Evolutionary conservation across 1,284 basidiomycete species (phyloP).

Genomic region (Austroboletus niveus): DNA sequence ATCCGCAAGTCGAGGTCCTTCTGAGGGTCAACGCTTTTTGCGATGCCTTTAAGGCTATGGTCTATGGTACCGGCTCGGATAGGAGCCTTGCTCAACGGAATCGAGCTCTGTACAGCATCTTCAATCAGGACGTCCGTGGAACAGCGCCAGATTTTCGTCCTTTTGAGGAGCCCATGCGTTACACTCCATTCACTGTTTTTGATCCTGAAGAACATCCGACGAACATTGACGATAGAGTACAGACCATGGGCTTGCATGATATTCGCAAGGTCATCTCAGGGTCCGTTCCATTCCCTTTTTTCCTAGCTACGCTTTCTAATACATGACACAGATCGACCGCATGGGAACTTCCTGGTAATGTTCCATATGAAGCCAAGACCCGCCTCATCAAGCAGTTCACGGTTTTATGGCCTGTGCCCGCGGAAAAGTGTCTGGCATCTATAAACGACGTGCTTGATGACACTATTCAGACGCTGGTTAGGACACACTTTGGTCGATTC

Average conservation of each 20-base stretch:
- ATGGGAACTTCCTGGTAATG: constrained; percentile 52
- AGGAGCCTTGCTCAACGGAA: constrained; percentile 39
- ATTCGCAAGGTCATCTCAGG: constrained; percentile 32
- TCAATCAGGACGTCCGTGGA: constrained; percentile 36
- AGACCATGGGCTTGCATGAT: constrained; percentile 28
- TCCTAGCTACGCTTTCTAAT: not conserved
- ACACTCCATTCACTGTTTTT: constrained; percentile 6
- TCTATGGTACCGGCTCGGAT: constrained; percentile 36
- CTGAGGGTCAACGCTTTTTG: constrained; percentile 46
- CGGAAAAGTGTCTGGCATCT: constrained; percentile 38
- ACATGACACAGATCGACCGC: constrained; percentile 37
- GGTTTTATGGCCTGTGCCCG: constrained; percentile 40
- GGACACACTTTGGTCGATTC: constrained; percentile 36
- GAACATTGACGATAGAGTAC: constrained; percentile 1
- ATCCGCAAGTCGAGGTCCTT: constrained; percentile 48
- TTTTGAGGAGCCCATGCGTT: constrained; percentile 14
- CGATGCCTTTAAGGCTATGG: constrained; percentile 34
- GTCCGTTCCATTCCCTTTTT: constrained; percentile 19
- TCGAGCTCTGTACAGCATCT: constrained; percentile 32
- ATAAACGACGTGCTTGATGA: constrained; percentile 27
- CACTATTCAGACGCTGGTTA: constrained; percentile 19
- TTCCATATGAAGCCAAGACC: constrained; percentile 50
- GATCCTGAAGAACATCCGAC: constrained; percentile 6
- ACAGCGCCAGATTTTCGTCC: constrained; percentile 44
- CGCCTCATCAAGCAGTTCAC: constrained; percentile 42